These are phyloP conservation scores for Fusarium buxicola DNA, from an alignment of 2,329 filamentous ascomycete genomes.

Conservation along the genomic window DNA sequence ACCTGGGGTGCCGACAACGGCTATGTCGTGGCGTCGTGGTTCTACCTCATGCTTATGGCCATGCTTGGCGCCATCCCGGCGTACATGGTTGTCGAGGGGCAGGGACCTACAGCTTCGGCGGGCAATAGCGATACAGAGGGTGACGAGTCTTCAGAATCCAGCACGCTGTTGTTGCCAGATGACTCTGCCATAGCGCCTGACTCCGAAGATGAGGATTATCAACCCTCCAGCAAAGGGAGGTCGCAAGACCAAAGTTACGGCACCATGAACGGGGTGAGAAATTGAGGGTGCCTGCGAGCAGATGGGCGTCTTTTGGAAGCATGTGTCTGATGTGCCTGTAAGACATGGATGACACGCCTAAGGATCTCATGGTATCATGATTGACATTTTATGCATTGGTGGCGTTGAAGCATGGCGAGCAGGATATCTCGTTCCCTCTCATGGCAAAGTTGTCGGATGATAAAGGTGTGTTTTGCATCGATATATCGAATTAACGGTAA, in stretches of 20 bases:
- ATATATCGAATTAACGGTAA: background rate
- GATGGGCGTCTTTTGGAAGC: background rate
- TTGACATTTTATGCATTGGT: constrained; percentile 2
- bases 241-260: constrained; percentile 32
- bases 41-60: constrained; percentile 75
- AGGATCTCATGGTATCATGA: background rate
- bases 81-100: constrained; percentile 79
- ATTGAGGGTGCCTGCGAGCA: background rate
- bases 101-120: constrained; percentile 66
- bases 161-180: constrained; percentile 38
- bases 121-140: constrained; percentile 50
- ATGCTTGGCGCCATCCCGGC: constrained; percentile 76
- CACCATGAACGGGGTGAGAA: constrained; percentile 26
- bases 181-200: constrained; percentile 38
- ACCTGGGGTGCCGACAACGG: constrained; percentile 79
- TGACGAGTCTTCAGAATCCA: constrained; percentile 26
- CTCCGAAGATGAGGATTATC: constrained; percentile 33
- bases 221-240: constrained; percentile 30
- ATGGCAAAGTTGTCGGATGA: background rate
- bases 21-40: constrained; percentile 85
- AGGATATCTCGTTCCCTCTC: background rate
- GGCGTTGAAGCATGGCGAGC: constrained; percentile 6
- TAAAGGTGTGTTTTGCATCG: constrained; percentile 6
- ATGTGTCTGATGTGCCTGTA: background rate
- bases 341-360: background rate